These are phyloP conservation scores for Mucor ambiguus DNA, from an alignment of 371 early-diverging fungal species.

Conservation along the genomic window DNA sequence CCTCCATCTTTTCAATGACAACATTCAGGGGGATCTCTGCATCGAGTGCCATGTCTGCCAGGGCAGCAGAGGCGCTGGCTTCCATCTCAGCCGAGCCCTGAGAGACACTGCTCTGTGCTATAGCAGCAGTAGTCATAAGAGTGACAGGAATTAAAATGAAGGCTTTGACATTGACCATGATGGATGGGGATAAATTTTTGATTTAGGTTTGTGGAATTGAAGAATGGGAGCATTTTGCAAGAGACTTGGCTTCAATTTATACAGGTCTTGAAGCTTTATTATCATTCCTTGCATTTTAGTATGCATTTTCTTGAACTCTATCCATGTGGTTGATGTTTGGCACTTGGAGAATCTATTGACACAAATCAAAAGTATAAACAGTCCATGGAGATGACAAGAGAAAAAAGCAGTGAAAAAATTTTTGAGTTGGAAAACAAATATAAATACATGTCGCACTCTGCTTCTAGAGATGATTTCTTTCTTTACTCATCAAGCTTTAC, in stretches of 20 bases:
- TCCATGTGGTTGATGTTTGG: background rate
- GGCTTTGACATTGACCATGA: background rate
- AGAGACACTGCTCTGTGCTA: background rate
- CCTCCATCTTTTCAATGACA: background rate
- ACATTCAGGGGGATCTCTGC: background rate
- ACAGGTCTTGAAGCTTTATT: background rate
- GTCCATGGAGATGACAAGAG: conserved; percentile 7
- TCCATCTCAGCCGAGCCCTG: background rate
- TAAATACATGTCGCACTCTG: background rate
- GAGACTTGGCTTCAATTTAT: background rate
- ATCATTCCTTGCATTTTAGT: background rate
- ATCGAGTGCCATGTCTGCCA: background rate
- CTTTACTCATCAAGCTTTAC: background rate
- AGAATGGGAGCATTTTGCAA: background rate
- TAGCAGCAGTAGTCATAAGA: background rate
- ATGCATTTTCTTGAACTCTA: background rate
- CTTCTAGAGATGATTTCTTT: background rate
- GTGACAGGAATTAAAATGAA: background rate
- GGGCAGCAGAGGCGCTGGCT: background rate
- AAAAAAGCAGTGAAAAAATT: conserved; percentile 23
- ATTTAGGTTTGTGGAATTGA: background rate
- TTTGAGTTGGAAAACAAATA: conserved; percentile 4
- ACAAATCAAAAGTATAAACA: conserved; percentile 2
- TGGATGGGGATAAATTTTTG: background rate
- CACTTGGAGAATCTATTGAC: background rate